These are phyloP conservation scores for Kentomonas sorsogonicus DNA, from an alignment of 208 protist genomes.

Conservation along the genomic window DNA sequence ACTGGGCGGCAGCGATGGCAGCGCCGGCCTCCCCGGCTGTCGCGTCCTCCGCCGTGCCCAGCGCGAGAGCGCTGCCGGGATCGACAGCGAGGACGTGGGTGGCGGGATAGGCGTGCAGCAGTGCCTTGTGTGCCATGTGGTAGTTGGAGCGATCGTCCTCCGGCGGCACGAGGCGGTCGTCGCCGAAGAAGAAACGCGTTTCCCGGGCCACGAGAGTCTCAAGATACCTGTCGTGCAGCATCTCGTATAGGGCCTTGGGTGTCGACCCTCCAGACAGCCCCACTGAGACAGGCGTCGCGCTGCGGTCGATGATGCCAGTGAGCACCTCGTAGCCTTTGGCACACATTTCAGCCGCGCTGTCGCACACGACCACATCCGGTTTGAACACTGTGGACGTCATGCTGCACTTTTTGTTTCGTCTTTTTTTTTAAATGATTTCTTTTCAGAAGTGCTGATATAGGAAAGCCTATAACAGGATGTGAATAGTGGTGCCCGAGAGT, in stretches of 20 bases:
- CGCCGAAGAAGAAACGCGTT: constrained; percentile 59
- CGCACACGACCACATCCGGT: constrained; percentile 32
- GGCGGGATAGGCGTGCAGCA: constrained; percentile 50
- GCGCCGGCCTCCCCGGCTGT: constrained; percentile 30
- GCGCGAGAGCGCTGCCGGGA: constrained; percentile 20
- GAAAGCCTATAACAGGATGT: no score
- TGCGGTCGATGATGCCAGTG: constrained; percentile 9
- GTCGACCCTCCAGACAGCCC: constrained; percentile 79
- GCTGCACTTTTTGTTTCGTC: constrained; percentile 12
- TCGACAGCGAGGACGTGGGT: constrained; percentile 39
- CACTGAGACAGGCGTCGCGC: constrained; percentile 32
- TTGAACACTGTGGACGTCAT: constrained; percentile 27
- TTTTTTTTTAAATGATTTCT: background rate
- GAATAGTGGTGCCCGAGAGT: no score
- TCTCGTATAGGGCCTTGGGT: constrained; percentile 45
- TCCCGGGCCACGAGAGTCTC: constrained; percentile 26
- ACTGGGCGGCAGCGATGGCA: constrained; percentile 29
- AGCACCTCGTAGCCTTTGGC: background rate
- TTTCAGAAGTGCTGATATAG: no score
- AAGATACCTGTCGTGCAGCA: constrained; percentile 40
- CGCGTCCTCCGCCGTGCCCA: constrained; percentile 23
- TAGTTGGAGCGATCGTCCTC: constrained; percentile 60
- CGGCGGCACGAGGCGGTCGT: constrained; percentile 53
- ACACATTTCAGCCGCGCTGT: constrained; percentile 23
- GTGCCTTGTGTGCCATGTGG: constrained; percentile 42